Evolutionary conservation across 305 asterid species (phyloP).

Genomic region (Solanum hybrid): DNA sequence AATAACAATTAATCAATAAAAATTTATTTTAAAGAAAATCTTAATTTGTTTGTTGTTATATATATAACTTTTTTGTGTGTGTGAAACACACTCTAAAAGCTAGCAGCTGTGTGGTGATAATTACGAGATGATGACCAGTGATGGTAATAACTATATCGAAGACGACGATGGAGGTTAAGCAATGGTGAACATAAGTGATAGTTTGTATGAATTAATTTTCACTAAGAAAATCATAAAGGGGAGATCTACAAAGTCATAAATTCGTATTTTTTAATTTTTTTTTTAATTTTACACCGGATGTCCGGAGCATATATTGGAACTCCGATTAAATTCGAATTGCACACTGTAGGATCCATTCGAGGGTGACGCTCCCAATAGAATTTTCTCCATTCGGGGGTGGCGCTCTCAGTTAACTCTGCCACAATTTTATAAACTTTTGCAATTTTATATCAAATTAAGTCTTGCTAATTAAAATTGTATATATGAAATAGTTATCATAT

Average conservation of each 20-base stretch:
- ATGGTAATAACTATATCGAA: too few species aligned
- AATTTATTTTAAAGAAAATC: background rate
- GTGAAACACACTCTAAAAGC: background rate
- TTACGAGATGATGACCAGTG: background rate
- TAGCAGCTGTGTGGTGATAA: background rate
- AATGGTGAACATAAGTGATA: background rate
- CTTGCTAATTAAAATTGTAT: background rate
- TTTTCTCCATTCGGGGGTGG: too few species aligned
- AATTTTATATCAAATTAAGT: too few species aligned
- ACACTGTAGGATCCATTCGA: rapidly evolving
- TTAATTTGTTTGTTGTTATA: background rate
- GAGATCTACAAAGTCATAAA: background rate
- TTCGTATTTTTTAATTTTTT: background rate
- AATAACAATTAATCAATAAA: background rate
- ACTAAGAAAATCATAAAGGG: background rate
- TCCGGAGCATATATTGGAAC: too few species aligned
- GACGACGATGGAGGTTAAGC: too few species aligned
- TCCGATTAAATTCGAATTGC: too few species aligned
- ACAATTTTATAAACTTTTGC: too few species aligned
- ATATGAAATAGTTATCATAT: background rate
- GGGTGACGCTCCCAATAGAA: too few species aligned
- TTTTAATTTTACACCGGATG: too few species aligned
- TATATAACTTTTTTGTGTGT: background rate
- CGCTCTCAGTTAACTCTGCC: background rate
- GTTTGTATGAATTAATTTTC: background rate